phyloP scores from a whole-genome alignment of 306 rosid species.

The Trifolium dubium region DNA sequence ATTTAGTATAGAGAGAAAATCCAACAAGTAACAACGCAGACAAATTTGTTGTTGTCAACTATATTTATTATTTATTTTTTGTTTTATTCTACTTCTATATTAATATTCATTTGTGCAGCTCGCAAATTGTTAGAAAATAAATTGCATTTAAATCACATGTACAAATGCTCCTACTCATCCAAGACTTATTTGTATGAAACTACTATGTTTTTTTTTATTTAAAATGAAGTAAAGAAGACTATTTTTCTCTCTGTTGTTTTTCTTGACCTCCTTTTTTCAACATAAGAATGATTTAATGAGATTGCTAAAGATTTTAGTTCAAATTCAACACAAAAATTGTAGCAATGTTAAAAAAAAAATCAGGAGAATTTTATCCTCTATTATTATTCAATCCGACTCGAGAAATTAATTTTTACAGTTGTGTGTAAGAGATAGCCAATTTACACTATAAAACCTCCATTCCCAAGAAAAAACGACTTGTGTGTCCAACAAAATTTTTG shows the following conservation, averaged over 20 bases:
- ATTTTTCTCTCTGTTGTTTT: background rate
- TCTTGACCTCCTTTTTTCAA: background rate
- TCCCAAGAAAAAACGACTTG: too few species aligned
- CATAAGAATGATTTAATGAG: background rate
- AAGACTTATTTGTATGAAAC: background rate
- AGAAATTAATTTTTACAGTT: too few species aligned
- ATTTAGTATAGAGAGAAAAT: background rate
- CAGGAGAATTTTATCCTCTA: too few species aligned
- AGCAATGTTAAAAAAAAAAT: too few species aligned
- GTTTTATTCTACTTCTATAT: too few species aligned
- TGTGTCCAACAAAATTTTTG: too few species aligned
- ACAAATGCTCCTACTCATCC: background rate
- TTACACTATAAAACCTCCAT: too few species aligned
- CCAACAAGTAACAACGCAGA: background rate
- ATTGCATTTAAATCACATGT: conserved; percentile 40
- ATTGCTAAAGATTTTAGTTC: background rate
- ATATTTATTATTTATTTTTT: background rate
- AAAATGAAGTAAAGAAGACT: background rate
- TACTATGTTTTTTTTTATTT: background rate
- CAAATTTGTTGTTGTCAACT: conserved; percentile 40
- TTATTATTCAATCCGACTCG: too few species aligned
- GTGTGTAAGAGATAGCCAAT: too few species aligned
- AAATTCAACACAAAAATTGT: too few species aligned
- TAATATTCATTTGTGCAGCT: conserved; percentile 12
- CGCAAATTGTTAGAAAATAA: conserved; percentile 14